A percentile compares a stretch with the other conserved stretches of the same genome.
Evolutionary conservation across 2,329 filamentous ascomycete genomes (phyloP).

Genomic region (Colletotrichum lindemuthianum): DNA sequence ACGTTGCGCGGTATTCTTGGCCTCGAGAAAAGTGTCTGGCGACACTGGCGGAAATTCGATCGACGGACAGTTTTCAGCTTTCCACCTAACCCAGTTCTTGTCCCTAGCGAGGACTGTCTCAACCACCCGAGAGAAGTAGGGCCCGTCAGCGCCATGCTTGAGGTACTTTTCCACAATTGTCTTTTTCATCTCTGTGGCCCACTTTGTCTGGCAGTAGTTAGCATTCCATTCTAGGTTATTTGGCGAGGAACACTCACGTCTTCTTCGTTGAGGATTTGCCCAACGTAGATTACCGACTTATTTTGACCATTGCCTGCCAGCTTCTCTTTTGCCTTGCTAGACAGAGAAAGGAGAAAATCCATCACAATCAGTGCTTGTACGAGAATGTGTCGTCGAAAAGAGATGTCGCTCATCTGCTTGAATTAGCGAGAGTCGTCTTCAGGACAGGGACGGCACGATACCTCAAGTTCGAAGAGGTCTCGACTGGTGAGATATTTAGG

Average conservation of each 20-base stretch:
- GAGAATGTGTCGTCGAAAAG: slow-evolving; percentile 92
- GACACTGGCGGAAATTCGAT: slow-evolving; percentile 82
- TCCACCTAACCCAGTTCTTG: slow-evolving; percentile 99
- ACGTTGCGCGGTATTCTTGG: slow-evolving; percentile 72
- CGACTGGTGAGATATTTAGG: slow-evolving; percentile 98
- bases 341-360: slow-evolving; percentile 94
- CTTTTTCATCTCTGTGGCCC: slow-evolving; percentile 82
- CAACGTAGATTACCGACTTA: slow-evolving; percentile 85
- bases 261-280: slow-evolving; percentile 81
- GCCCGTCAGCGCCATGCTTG: slow-evolving; percentile 81
- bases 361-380: slow-evolving; percentile 95
- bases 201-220: slow-evolving; percentile 70
- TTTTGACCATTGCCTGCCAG: slow-evolving; percentile 75
- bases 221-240: neutral
- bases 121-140: slow-evolving; percentile 95
- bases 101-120: slow-evolving; percentile 95
- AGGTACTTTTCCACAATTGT: slow-evolving; percentile 85
- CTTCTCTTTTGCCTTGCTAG: slow-evolving; percentile 82
- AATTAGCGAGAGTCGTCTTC: slow-evolving; percentile 39
- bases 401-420: slow-evolving; percentile 84
- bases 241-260: slow-evolving; percentile 67
- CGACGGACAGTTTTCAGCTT: slow-evolving; percentile 89
- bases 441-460: slow-evolving; percentile 49
- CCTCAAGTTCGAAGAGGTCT: slow-evolving; percentile 95
- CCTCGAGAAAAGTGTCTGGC: slow-evolving; percentile 73